phyloP scores from a whole-genome alignment of 768 basidiomycete species.

The Trametes coccinea region DNA sequence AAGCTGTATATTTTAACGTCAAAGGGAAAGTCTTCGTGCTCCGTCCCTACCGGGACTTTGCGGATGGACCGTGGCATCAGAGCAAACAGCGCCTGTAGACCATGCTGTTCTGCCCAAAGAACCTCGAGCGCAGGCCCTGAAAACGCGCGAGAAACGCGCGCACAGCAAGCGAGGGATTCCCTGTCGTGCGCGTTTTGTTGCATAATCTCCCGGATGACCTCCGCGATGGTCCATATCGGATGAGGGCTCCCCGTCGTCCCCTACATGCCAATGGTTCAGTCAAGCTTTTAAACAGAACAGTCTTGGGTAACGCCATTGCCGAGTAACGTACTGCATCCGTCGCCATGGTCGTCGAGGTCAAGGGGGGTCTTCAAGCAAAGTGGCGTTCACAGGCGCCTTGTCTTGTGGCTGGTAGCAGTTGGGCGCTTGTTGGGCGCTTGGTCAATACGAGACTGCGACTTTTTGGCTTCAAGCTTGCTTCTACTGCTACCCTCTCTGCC shows the following conservation, averaged over 20 bases:
- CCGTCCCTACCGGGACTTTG: not conserved
- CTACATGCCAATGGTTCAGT: not conserved
- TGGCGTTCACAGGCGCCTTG: not conserved
- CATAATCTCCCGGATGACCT: slow-evolving; percentile 11
- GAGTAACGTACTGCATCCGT: not conserved
- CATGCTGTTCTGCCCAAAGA: not conserved
- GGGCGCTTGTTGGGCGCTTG: not conserved
- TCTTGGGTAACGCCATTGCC: not conserved
- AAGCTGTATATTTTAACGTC: not conserved
- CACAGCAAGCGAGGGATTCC: not conserved
- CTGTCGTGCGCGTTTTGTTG: not conserved
- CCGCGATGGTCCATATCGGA: slow-evolving; percentile 1
- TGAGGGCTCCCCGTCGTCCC: not conserved
- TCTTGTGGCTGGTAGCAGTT: not conserved
- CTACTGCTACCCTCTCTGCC: no score
- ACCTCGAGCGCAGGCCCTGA: slow-evolving; percentile 4
- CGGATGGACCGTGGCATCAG: not conserved
- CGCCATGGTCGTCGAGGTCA: not conserved
- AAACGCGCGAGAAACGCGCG: slow-evolving; percentile 5
- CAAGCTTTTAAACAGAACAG: not conserved
- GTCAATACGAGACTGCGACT: no score
- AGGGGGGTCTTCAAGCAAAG: not conserved
- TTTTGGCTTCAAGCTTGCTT: no score
- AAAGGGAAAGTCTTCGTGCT: not conserved
- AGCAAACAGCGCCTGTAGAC: not conserved